Evolutionary conservation across 495 filamentous ascomycete genomes (phyloP), one percentile per base, ranked within the genome.

Genomic region (Tuber umbilicatum): DNA sequence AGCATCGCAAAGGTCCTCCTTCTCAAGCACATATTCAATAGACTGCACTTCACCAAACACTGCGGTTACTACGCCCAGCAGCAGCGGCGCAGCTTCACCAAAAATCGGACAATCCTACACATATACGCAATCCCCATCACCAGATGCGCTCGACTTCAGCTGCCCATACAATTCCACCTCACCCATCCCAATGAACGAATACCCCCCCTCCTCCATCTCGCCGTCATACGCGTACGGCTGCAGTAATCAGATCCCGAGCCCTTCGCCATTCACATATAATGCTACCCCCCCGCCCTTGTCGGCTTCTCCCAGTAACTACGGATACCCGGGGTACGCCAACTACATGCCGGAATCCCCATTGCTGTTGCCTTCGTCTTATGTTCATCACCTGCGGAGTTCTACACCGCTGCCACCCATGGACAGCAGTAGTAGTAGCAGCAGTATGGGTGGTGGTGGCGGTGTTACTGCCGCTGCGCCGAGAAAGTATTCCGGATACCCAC

Each of bases 401-500:
- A 40, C 39, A 72, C 70, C 42, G 19, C 19, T 17, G 35, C 35
- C 27, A 5, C 14, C 55, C 55, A 64, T 64, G 55, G 55, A 35
- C 55, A 64, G 55, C 27, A 64, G 27, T 19, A 16, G 27, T 19
- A 16, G 55, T 64, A 64, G 55, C 27, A 14, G 55, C 5, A 64
- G 55, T 35, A 64, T 64, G 27, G 14, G 55, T 64, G 55, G 55
- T 27, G 12, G 55, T 64, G 31, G 55, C 14, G 55, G 19, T 50
- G 4, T 35, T 17, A 27, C 55, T 64, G 55, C 55, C 19, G 23
- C 50, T 27, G 12, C 78, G 70, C 50, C 43, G 16, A 77, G 70
- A 43, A 79, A 79, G 43, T 79, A 79, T 80, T 73, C 79, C 14
- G 79, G 79, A 39, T 80, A 80, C 27, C 79, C 79, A 6, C 79